phyloP scores from a whole-genome alignment of 1,139 yeast species.

The Diutina rugosa region DNA sequence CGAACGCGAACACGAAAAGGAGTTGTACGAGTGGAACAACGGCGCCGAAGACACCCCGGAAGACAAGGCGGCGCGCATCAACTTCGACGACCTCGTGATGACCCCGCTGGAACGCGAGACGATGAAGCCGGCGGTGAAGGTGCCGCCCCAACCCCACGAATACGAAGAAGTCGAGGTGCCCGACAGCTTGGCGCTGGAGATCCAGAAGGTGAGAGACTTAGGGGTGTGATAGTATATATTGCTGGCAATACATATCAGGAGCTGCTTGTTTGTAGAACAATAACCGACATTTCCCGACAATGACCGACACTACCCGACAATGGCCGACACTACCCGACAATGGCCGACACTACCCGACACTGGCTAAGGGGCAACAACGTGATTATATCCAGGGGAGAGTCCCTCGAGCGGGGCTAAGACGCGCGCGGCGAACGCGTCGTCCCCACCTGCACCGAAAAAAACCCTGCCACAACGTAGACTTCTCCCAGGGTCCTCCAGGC shows the following conservation, averaged over 20 bases:
- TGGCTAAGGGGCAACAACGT: not conserved
- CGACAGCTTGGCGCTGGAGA: not conserved
- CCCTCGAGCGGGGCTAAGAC: not conserved
- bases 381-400: not conserved
- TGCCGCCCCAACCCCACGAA: not conserved
- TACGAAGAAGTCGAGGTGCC: slow-evolving; percentile 1
- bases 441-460: not conserved
- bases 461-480: not conserved
- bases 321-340: too few relatives aligned
- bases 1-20: slow-evolving; percentile 64
- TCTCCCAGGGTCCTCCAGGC: too few relatives aligned
- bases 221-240: not conserved
- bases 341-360: not conserved
- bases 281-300: too few relatives aligned
- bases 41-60: slow-evolving; percentile 22
- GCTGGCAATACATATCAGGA: not conserved
- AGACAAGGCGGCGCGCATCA: slow-evolving; percentile 24
- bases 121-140: slow-evolving; percentile 3
- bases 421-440: not conserved
- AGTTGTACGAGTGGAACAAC: slow-evolving; percentile 55
- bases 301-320: not conserved
- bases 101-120: slow-evolving; percentile 27
- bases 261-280: not conserved
- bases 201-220: slow-evolving; percentile 1
- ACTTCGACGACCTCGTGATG: slow-evolving; percentile 36